Base-by-base conservation (phyloP, 257 asterid species). In the Prunella vulgaris region DNA sequence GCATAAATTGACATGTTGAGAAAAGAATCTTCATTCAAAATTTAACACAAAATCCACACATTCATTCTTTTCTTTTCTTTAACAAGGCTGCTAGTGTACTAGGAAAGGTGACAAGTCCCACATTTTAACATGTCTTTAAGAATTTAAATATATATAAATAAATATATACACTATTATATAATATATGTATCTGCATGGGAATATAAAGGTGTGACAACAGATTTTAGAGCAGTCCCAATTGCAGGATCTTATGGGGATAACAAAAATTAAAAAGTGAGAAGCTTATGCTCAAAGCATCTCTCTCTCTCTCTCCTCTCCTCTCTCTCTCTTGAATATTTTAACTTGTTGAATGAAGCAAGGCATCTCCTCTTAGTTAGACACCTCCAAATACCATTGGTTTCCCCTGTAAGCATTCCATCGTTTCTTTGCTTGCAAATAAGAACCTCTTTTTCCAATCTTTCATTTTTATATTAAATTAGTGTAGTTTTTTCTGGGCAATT, bases 341-440 rank as follows among this genome's bases (percentile, higher is more conserved):
- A 52, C 57, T 69, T 46, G 75, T 81, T 74, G 37, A 69, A 70
- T 63, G 76, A 93, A 88, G 96, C 92, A 90, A 90, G 82, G 96
- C 85, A 88, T 90, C 87, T 80, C 78, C 48, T 74, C 53, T n/a
- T 46, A n/a, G 76, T 72, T 72, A 74, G 74, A 79, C 82, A 80
- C 73, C 71, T 69, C 72, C 75, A 66, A 84, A 77, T 76, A 65
- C 54, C 33, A 44, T 78, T 80, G 81, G 84, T 80, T 87, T 87
- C 79, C 80, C 76, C 84, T 80, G 87, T 72, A 84, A 77, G 89
- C 72, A 81, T 84, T 76, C 84, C 81, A 71, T 49, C 83, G 79
- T 88, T 82, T 61, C 97, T 93, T 88, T 79, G 94, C 97, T 90
- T 93, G n/a, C 95, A 90, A 82, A 83, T 81, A 72, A 83, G 53